A percentile compares a stretch with the other conserved stretches of the same genome.
phyloP scores from a whole-genome alignment of 441 rosid species.

The Geranium incanum region DNA sequence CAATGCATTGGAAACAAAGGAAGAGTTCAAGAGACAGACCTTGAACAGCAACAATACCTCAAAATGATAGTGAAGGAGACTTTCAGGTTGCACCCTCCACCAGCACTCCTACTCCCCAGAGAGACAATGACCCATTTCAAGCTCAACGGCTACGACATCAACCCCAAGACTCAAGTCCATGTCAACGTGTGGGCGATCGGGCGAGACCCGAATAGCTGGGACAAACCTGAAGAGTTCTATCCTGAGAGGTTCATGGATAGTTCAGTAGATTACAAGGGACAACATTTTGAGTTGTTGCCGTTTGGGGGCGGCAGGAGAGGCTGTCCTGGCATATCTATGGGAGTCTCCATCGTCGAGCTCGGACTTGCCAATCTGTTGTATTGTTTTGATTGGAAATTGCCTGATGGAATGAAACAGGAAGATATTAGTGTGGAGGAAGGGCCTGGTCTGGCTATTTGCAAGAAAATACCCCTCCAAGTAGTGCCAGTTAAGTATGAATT shows the following conservation, averaged over 20 bases:
- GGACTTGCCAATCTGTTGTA: neutral
- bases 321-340: neutral
- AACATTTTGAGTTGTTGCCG: neutral
- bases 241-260: neutral
- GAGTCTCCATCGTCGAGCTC: neutral
- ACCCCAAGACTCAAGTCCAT: neutral
- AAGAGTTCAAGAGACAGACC: constrained; percentile 23
- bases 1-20: constrained; percentile 23
- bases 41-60: constrained; percentile 32
- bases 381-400: neutral
- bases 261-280: neutral
- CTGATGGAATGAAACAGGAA: neutral
- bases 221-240: neutral
- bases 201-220: neutral
- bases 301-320: neutral
- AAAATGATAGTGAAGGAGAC: constrained; percentile 49
- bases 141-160: constrained; percentile 20
- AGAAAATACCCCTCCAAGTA: neutral
- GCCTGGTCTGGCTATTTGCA: neutral
- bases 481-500: neutral
- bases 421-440: neutral
- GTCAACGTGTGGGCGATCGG: neutral
- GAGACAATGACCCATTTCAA: constrained; percentile 34
- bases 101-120: constrained; percentile 39
- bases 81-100: constrained; percentile 11